These are phyloP conservation scores for Ophiostoma sp. DNA, from an alignment of 2,329 filamentous ascomycete genomes.

Conservation along the genomic window DNA sequence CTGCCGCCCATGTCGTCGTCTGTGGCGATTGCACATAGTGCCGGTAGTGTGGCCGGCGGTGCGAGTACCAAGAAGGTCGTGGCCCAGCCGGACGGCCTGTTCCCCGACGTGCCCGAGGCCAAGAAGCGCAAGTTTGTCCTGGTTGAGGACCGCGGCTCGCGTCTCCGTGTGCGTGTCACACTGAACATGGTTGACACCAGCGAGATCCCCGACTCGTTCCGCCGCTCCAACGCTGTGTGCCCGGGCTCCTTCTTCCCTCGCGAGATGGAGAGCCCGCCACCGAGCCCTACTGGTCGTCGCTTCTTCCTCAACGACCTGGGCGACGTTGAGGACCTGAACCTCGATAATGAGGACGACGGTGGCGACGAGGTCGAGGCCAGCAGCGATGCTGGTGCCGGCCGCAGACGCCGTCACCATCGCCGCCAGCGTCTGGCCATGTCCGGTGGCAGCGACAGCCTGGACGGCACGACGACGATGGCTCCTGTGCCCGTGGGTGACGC, in stretches of 20 bases:
- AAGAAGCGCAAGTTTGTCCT: slow-evolving; percentile 97
- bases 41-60: slow-evolving; percentile 38
- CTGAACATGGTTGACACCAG: slow-evolving; percentile 93
- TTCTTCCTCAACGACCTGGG: slow-evolving; percentile 73
- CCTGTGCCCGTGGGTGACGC: slow-evolving; percentile 64
- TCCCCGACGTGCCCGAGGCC: slow-evolving; percentile 82
- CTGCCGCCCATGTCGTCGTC: slow-evolving; percentile 53
- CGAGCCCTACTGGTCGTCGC: slow-evolving; percentile 69
- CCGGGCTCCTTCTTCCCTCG: slow-evolving; percentile 89
- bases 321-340: slow-evolving; percentile 51
- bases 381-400: slow-evolving; percentile 39
- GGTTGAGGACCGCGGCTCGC: slow-evolving; percentile 83
- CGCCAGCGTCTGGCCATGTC: slow-evolving; percentile 21
- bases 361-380: slow-evolving; percentile 54
- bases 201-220: slow-evolving; percentile 94
- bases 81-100: slow-evolving; percentile 68
- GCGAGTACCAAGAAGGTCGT: slow-evolving; percentile 48
- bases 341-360: slow-evolving; percentile 63
- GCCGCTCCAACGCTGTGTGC: slow-evolving; percentile 84
- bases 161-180: slow-evolving; percentile 84
- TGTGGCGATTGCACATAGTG: slow-evolving; percentile 65
- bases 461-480: slow-evolving; percentile 47
- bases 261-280: slow-evolving; percentile 86
- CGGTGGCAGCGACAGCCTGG: slow-evolving; percentile 28
- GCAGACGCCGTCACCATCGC: slow-evolving; percentile 37